These are phyloP conservation scores for Lobosporangium transversale DNA, from an alignment of 192 early-diverging fungal species.

Conservation along the genomic window DNA sequence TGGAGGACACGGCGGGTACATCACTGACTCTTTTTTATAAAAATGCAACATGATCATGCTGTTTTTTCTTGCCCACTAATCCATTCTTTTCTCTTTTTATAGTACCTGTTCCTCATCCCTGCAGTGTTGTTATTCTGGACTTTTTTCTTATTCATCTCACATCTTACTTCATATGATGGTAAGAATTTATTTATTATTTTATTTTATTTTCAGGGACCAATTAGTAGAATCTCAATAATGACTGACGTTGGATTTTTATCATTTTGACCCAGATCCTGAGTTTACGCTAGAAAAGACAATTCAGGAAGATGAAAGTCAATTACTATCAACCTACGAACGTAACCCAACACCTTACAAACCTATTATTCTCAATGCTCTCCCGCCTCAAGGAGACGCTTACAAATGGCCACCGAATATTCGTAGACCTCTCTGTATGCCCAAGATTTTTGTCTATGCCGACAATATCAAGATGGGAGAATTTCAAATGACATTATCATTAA, in stretches of 20 bases:
- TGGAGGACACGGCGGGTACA: slow-evolving; percentile 9
- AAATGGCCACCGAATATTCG: slow-evolving; percentile 16
- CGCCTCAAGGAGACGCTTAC: not conserved
- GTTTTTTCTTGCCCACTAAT: not conserved
- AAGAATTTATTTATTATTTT: not conserved
- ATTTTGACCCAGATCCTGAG: slow-evolving; percentile 8
- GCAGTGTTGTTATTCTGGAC: not conserved
- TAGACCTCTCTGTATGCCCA: slow-evolving; percentile 17
- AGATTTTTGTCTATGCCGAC: slow-evolving; percentile 29
- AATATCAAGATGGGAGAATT: slow-evolving; percentile 19
- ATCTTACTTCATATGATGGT: slow-evolving; percentile 1
- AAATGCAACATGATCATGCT: not conserved
- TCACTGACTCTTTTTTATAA: not conserved
- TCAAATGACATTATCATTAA: not conserved
- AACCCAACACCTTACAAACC: slow-evolving; percentile 11
- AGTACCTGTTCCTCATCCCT: slow-evolving; percentile 5
- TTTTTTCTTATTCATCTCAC: slow-evolving; percentile 1
- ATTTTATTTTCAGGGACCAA: not conserved
- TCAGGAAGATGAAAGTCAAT: not conserved
- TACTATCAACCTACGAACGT: not conserved
- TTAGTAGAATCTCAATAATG: not conserved
- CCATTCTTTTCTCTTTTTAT: not conserved
- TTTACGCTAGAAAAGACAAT: not conserved
- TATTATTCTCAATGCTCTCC: slow-evolving; percentile 15
- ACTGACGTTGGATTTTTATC: not conserved